A percentile compares a stretch with the other conserved stretches of the same genome.
Conservation (phyloP, 1,284 basidiomycete genomes). For the Cutaneotrichosporon cavernicola region DNA sequence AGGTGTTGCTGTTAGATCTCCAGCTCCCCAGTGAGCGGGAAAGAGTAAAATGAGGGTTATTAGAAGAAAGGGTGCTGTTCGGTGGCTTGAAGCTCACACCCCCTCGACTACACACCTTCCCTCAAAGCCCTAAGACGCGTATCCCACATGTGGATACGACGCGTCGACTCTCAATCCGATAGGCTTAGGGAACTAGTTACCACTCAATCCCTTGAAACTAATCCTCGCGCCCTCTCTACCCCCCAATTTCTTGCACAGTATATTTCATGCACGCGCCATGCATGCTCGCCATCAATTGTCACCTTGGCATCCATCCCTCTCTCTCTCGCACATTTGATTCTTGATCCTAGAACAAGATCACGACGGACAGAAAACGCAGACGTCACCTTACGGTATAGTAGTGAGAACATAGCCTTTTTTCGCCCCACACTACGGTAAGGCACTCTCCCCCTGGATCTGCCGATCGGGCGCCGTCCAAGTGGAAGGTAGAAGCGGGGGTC, state of each 20-base stretch:
- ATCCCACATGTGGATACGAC: too few relatives aligned
- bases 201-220: too few relatives aligned
- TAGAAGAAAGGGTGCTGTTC: neutral
- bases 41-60: constrained; percentile 1
- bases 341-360: neutral
- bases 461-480: neutral
- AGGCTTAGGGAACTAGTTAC: too few relatives aligned
- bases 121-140: too few relatives aligned
- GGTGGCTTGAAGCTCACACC: too few relatives aligned
- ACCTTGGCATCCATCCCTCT: neutral
- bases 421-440: neutral
- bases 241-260: too few relatives aligned
- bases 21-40: neutral
- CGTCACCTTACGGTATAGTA: neutral
- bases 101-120: neutral
- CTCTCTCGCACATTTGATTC: neutral
- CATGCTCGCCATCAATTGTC: too few relatives aligned
- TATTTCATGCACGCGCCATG: too few relatives aligned
- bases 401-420: neutral
- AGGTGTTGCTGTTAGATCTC: neutral
- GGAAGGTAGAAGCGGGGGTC: neutral
- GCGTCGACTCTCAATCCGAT: too few relatives aligned
- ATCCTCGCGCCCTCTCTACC: too few relatives aligned
- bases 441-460: neutral
- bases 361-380: neutral